phyloP scores from a whole-genome alignment of 345 rosid species.

The Camelina laxa region DNA sequence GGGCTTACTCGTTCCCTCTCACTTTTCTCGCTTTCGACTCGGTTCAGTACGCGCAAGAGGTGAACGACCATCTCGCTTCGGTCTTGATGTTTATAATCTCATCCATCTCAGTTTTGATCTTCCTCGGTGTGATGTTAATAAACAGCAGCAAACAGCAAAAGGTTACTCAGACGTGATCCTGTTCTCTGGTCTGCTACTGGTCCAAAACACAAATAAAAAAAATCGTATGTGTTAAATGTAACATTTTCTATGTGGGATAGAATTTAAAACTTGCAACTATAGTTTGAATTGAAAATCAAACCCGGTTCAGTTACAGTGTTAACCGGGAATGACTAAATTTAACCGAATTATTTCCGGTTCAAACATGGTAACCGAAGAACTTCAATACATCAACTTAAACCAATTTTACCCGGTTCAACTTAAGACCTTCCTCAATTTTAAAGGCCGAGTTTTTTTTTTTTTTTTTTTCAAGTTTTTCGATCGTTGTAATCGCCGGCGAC shows the following conservation, averaged over 20 bases:
- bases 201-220: constrained; percentile 33
- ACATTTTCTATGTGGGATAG: too few relatives aligned
- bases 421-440: neutral
- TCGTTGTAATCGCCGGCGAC: constrained; percentile 28
- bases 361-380: neutral
- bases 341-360: neutral
- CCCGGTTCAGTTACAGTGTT: neutral
- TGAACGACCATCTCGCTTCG: constrained; percentile 46
- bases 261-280: too few relatives aligned
- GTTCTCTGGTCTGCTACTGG: constrained; percentile 37
- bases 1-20: constrained; percentile 65
- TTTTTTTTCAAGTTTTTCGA: neutral
- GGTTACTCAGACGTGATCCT: constrained; percentile 50
- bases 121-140: constrained; percentile 56
- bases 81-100: constrained; percentile 52
- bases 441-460: neutral
- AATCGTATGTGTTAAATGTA: neutral
- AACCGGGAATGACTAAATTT: neutral
- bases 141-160: constrained; percentile 48
- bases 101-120: constrained; percentile 53
- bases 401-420: neutral
- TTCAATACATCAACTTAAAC: neutral
- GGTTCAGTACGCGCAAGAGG: constrained; percentile 55
- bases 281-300: neutral
- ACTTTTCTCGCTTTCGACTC: constrained; percentile 69